Percentiles rank a stretch among this genome's conserved stretches.
Conservation (phyloP, 495 filamentous ascomycete species). For the Neurospora tetrasperma region DNA sequence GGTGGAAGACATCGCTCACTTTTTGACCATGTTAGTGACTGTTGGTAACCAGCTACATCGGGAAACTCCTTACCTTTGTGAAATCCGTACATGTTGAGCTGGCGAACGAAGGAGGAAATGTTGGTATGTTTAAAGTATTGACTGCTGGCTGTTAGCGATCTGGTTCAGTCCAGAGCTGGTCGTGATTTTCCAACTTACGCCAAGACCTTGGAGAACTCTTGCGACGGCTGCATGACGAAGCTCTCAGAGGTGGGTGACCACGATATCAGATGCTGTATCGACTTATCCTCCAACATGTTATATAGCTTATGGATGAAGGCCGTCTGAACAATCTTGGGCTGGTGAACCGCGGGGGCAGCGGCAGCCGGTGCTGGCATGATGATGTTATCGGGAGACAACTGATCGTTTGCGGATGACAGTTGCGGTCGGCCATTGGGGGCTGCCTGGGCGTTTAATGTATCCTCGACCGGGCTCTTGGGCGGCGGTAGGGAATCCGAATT, state of each 20-base stretch:
- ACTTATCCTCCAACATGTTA: constrained; percentile 94
- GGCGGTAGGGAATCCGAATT: constrained; percentile 31
- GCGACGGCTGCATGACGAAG: constrained; percentile 95
- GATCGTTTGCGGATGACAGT: constrained; percentile 19
- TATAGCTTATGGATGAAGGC: constrained; percentile 99
- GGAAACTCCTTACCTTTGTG: constrained; percentile 70
- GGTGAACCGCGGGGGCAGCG: constrained; percentile 81
- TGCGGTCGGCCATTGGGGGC: constrained; percentile 18
- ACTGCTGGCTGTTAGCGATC: constrained; percentile 26
- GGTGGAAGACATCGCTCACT: constrained; percentile 99
- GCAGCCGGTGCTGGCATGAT: constrained; percentile 39
- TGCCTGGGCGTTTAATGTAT: constrained; percentile 25
- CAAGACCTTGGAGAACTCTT: constrained; percentile 96
- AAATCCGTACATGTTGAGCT: constrained; percentile 99
- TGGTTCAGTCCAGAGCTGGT: not conserved
- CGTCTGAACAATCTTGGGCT: constrained; percentile 95
- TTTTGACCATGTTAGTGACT: not conserved
- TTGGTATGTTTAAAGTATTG: constrained; percentile 99
- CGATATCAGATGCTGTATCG: constrained; percentile 89
- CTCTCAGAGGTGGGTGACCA: constrained; percentile 92
- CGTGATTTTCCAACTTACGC: constrained; percentile 50
- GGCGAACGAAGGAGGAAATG: constrained; percentile 94
- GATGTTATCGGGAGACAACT: constrained; percentile 20
- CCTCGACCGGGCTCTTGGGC: constrained; percentile 30
- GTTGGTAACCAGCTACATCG: too few relatives aligned